Evolutionary conservation across 352 stramenopile genomes (phyloP), one percentile per base, ranked within the genome.

Genomic region (Phytophthora syringae): DNA sequence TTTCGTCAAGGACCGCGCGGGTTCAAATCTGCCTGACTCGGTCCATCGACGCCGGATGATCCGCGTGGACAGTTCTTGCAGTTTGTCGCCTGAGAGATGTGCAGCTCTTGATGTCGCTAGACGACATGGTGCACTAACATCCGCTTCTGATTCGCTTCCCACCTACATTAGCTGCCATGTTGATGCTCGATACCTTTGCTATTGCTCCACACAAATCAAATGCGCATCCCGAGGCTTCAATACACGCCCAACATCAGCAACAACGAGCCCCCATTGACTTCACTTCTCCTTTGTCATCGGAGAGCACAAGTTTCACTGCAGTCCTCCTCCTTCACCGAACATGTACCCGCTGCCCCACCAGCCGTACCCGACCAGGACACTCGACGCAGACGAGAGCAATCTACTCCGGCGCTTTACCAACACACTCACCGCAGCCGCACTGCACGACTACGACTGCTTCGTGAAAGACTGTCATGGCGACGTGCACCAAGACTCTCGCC

Each of bases 401-500:
- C 56, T 73, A 24, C 72, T 88, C 55, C 52, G 60, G 4, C 51
- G 63, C 5, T 68, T 79, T 40, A 72, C 70, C 0, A 63, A 73
- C n/a, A 42, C 61, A 5, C 64, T 73, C 40, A 45, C 69, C 5
- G 49, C 74, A n/a, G 49, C 69, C 22, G 72, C 62, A 13, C 21
- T 83, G 18, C 60, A 64, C 21, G 66, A 86, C 24, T 76, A 80
- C 28, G 70, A 83, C 22, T 51, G 60, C 36, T 80, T 73, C 48
- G 30, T 73, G 2, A 50, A 66, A 9, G 27, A 52, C 28, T 60
- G 74, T 20, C 48, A 74, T n/a, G 67, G 66, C 16, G 53, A 59
- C 36, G 45, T 83, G 27, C 45, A 57, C 44, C 24, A 70, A 39
- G 63, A 66, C 49, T 18, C 37, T 54, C 42, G 40, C 4, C 72